Evolutionary conservation across 345 rosid genomes (phyloP), one percentile per base, ranked within the genome.

Genomic region (Murraya koenigii): DNA sequence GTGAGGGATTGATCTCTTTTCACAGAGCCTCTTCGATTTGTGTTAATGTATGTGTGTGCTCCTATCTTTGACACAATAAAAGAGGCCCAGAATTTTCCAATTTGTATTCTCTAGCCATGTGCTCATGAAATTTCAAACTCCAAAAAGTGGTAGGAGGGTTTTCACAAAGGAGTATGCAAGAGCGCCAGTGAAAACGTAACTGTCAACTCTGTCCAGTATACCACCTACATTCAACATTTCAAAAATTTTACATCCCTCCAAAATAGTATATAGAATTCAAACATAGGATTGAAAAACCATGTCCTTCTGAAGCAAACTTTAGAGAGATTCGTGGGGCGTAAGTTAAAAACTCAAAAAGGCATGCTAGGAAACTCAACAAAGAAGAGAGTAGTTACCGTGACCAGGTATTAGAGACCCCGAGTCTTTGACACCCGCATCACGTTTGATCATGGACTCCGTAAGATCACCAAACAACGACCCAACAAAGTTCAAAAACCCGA

Each of bases 391-490:
- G 61, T 80, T 90, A 95, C 98, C 98, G 25, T 95, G 98, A 56
- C 97, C 99, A 66, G 99, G 98, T 76, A 95, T 95, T 69, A 93
- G 91, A 61, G 99, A 89, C 22, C 99, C 99, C 7, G 97, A 95
- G 83, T 93, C 97, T 85, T 95, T 95, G 75, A 95, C 98, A 23
- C 99, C 99, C 0, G 99, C 99, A 79, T 95, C 99, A 30, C 98
- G 95, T 81, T 95, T 95, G 88, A 95, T 95, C 95, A 93, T 89
- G 25, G 98, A 93, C 79, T 93, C 99, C 7, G 89, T 93, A 72
- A 92, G 97, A 85, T 95, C 99, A 82, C 99, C 98, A 79, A 93
- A 93, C 44, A 95, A 81, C 64, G 98, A 92, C 56, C 99, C 99
- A 74, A 93, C 81, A 88, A 95, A 95, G 83, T 85, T 93, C 77